Evolutionary conservation across 495 filamentous ascomycete species (phyloP).

Genomic region (Penicillium turbatum): DNA sequence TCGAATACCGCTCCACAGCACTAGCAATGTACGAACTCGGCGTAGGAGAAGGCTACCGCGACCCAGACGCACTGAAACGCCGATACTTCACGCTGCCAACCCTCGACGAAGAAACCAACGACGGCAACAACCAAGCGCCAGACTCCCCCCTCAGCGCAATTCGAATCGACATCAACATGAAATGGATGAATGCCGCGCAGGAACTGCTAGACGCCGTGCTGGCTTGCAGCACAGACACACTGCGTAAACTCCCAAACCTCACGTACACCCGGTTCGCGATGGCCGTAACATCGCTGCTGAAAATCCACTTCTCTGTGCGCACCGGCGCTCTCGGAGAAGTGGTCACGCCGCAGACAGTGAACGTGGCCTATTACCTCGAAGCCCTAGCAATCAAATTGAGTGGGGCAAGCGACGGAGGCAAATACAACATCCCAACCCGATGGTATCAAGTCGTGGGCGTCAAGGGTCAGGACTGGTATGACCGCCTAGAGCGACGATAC

Average conservation of each 20-base stretch:
- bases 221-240: constrained; percentile 32
- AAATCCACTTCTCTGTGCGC: constrained; percentile 47
- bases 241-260: constrained; percentile 45
- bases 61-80: constrained; percentile 40
- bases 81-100: constrained; percentile 40
- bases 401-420: constrained; percentile 36
- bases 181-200: constrained; percentile 48
- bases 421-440: constrained; percentile 37
- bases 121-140: constrained; percentile 16
- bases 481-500: constrained; percentile 30
- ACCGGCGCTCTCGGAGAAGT: constrained; percentile 42
- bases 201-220: constrained; percentile 45
- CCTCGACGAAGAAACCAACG: constrained; percentile 23
- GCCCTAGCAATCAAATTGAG: constrained; percentile 33
- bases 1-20: constrained; percentile 45
- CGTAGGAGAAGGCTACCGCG: constrained; percentile 48
- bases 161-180: constrained; percentile 46
- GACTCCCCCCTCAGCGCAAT: constrained; percentile 35
- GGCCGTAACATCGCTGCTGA: constrained; percentile 45
- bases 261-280: constrained; percentile 43
- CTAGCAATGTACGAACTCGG: constrained; percentile 50
- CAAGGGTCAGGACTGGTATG: constrained; percentile 37
- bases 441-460: constrained; percentile 37
- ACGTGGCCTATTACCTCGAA: constrained; percentile 44
- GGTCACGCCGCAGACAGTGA: constrained; percentile 38